Evolutionary conservation across 2,329 filamentous ascomycete species (phyloP).

Genomic region (Paraconiothyrium sp.): DNA sequence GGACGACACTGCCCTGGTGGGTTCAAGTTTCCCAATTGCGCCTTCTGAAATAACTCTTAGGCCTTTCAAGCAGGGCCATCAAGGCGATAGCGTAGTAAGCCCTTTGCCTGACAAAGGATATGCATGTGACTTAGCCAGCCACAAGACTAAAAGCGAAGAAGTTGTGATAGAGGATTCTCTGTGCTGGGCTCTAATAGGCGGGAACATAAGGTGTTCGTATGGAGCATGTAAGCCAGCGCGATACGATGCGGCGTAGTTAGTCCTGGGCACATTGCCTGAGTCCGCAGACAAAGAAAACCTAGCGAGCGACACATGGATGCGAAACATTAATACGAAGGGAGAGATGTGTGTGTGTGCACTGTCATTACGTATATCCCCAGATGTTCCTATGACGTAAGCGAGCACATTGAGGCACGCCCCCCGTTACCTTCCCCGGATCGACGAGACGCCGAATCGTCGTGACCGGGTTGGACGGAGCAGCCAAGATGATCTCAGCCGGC

Average conservation of each 20-base stretch:
- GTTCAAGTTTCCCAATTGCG: not conserved
- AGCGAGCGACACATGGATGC: not conserved
- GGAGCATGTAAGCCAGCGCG: slow-evolving; percentile 8
- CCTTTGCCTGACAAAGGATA: not conserved
- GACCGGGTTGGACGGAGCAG: no score
- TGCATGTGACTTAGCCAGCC: not conserved
- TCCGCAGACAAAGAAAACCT: not conserved
- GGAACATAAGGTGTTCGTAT: not conserved
- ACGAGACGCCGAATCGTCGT: not conserved
- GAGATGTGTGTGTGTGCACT: not conserved
- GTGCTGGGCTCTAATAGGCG: not conserved
- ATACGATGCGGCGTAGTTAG: slow-evolving; percentile 2
- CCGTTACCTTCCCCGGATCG: not conserved
- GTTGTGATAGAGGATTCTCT: not conserved
- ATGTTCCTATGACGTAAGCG: not conserved
- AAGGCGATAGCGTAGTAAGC: slow-evolving; percentile 1
- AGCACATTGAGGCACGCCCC: not conserved
- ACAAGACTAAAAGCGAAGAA: not conserved
- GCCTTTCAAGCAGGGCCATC: not conserved
- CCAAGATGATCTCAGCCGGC: no score
- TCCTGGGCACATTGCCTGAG: not conserved
- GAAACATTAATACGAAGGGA: not conserved
- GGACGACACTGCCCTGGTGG: not conserved
- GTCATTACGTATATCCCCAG: not conserved
- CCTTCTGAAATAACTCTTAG: not conserved